Evolutionary conservation across 2,329 filamentous ascomycete species (phyloP).

Genomic region (Colletotrichum sp.): DNA sequence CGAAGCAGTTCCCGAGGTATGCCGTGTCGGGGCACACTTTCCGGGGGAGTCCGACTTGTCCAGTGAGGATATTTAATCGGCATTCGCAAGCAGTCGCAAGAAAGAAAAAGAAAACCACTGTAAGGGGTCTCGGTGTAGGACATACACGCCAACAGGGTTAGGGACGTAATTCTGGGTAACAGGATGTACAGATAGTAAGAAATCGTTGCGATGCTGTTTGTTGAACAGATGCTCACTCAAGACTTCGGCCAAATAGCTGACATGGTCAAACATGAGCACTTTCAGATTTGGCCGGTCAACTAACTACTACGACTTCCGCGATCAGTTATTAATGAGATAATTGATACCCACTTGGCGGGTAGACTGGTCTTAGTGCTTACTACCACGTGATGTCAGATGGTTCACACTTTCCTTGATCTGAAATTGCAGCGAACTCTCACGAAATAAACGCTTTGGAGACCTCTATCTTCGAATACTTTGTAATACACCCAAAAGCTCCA

Average conservation of each 20-base stretch:
- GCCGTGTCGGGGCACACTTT: background rate
- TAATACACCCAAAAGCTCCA: background rate
- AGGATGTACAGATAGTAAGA: too few relatives aligned
- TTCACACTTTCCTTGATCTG: background rate
- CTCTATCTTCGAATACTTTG: background rate
- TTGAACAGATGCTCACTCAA: background rate
- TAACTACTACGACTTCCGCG: background rate
- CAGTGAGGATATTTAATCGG: background rate
- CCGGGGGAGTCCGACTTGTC: background rate
- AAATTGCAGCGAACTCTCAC: fast-evolving
- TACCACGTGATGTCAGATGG: background rate
- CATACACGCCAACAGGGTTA: too few relatives aligned
- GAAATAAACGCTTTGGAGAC: background rate
- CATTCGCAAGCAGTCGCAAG: background rate
- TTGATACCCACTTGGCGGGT: fast-evolving
- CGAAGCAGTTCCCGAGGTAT: background rate
- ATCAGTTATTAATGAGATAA: background rate
- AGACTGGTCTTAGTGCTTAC: background rate
- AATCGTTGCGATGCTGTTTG: background rate
- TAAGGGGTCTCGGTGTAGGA: too few relatives aligned
- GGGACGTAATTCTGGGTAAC: too few relatives aligned
- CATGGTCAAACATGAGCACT: background rate
- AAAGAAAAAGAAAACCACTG: too few relatives aligned
- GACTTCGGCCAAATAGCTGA: background rate
- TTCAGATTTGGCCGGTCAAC: background rate